Percentiles rank a stretch among this genome's conserved stretches.
Conservation (phyloP, 192 early-diverging fungal genomes). For the Fimicolochytrium jonesii region DNA sequence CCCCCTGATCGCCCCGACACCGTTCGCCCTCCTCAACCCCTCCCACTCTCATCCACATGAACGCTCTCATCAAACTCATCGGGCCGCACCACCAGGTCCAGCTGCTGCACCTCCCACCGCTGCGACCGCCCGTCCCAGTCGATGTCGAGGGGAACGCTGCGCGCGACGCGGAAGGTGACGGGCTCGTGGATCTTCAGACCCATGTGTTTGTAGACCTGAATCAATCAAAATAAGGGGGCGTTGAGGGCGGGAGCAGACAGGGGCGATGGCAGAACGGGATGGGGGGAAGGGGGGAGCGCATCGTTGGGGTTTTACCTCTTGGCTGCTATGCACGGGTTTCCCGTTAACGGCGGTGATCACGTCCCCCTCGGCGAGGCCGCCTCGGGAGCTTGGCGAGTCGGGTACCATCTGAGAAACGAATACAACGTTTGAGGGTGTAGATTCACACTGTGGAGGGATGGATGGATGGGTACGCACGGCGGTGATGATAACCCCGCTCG, state of each 20-base stretch:
- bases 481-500: conserved; percentile 37
- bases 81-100: conserved; percentile 15
- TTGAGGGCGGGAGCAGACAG: too few species aligned
- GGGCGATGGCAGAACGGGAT: too few species aligned
- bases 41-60: conserved; percentile 4
- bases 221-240: background rate
- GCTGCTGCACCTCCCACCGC: conserved; percentile 13
- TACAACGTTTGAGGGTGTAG: too few species aligned
- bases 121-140: conserved; percentile 30
- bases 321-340: conserved; percentile 22
- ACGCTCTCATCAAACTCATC: conserved; percentile 21
- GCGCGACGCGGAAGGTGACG: conserved; percentile 26
- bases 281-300: background rate
- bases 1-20: too few species aligned
- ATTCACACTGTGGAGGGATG: background rate
- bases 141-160: conserved; percentile 39
- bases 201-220: conserved; percentile 28
- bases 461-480: conserved; percentile 2
- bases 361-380: conserved; percentile 37
- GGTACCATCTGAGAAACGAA: conserved; percentile 15
- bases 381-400: conserved; percentile 30
- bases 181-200: conserved; percentile 34
- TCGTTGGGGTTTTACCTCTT: conserved; percentile 29
- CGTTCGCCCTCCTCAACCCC: too few species aligned
- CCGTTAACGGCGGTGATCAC: conserved; percentile 41